Percentiles rank a stretch among this genome's conserved stretches.
Conservation (phyloP, 2,329 filamentous ascomycete genomes). For the Epichloe sp. region DNA sequence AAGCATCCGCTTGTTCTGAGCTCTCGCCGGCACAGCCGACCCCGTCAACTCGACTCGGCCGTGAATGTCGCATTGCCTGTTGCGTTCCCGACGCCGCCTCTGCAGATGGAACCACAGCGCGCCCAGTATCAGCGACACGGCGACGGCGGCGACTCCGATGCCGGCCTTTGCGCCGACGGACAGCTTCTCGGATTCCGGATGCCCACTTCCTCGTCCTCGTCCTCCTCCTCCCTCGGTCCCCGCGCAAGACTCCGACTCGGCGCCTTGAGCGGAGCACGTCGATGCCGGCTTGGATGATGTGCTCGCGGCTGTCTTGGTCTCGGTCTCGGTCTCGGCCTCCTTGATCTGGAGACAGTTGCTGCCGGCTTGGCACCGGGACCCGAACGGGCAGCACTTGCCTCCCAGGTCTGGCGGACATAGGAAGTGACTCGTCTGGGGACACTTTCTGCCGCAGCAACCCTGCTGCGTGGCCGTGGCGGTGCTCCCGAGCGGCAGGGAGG, state of each 20-base stretch:
- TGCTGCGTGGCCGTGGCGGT: slow-evolving; percentile 8
- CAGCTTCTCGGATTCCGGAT: slow-evolving; percentile 13
- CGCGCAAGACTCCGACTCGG: slow-evolving; percentile 19
- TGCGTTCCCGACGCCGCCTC: slow-evolving; percentile 13
- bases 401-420: slow-evolving; percentile 31
- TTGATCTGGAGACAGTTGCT: slow-evolving; percentile 23
- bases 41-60: slow-evolving; percentile 1
- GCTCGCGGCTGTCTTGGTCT: slow-evolving; percentile 9
- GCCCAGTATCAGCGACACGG: slow-evolving; percentile 28
- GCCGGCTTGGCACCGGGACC: slow-evolving; percentile 25
- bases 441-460: slow-evolving; percentile 28
- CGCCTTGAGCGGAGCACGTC: slow-evolving; percentile 24
- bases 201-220: no score
- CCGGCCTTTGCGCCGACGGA: slow-evolving; percentile 41
- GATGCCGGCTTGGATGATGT: neutral
- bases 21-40: neutral
- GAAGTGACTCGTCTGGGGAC: slow-evolving; percentile 28
- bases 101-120: slow-evolving; percentile 33
- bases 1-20: neutral
- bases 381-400: slow-evolving; percentile 36
- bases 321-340: neutral
- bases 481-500: slow-evolving; percentile 9
- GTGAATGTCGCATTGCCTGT: neutral
- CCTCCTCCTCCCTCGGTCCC: neutral
- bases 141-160: slow-evolving; percentile 40